Evolutionary conservation across 1,139 yeast species (phyloP), one percentile per base, ranked within the genome.

Genomic region (Saccharomycopsis phalli): DNA sequence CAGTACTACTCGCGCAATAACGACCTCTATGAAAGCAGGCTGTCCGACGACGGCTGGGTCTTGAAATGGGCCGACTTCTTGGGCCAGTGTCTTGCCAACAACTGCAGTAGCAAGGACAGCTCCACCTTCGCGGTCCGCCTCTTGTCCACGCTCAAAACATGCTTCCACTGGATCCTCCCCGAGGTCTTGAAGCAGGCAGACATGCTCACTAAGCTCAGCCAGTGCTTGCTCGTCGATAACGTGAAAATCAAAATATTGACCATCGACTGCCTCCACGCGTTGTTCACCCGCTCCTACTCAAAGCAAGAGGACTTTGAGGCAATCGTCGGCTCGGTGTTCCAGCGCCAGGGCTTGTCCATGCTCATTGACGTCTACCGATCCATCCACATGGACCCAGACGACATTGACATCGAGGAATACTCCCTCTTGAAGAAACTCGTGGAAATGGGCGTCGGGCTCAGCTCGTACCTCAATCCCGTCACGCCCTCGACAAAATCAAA

Each of bases 121-220:
- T 54, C 54, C 47, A 58, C 59, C 20, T 73, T 79, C 54, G 79
- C 77, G 1, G 71, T 82, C 31, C 79, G 81, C 53, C 68, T 82
- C 11, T 65, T 93, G 38, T 84, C 88, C 46, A 82, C 94, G 2
- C 71, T 88, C 54, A 91, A 88, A 55, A 80, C 95, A 0, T 84
- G 95, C 51, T 68, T 91, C 46, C 88, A 83, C 53, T 91, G 98
- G 99, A 74, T 88, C 10, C 74, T 83, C 42, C 88, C 95, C 2
- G 65, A 74, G 16, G 76, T 91, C 1, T 70, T 91, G 42, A 72
- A 80, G 35, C 65, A 69, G 40, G 78, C 83, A 43, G 76, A 82
- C 42, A 68, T 86, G 16, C 67, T 87, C 53, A 71, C 72, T 36
- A 73, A 81, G n/a, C 65, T 91, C 21, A 62, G 77, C 48, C 69